Base-by-base conservation (phyloP, 2,329 filamentous ascomycete species). In the Xylariaceae sp. region DNA sequence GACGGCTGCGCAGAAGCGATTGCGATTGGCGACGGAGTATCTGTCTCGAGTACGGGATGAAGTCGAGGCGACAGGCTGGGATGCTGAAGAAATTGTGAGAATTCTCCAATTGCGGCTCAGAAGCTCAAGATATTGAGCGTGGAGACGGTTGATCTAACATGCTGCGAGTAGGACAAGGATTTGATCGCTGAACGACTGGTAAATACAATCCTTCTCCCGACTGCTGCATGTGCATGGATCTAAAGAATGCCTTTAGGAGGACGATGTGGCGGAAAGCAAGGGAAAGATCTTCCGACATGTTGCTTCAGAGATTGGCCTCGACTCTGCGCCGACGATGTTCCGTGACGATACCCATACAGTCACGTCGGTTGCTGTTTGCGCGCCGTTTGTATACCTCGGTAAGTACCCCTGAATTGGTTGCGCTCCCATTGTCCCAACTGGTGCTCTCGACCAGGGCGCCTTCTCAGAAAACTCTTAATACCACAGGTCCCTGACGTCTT, bases 241-340 rank as follows among this genome's bases (percentile, higher is more conserved):
- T 62, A 60, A 62, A 58, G 37, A 47, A 11, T 52, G 53, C 45
- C 51, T 62, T 52, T 62, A 62, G 61, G 60, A 93, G 74, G 91
- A 97, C 75, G 94, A 97, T 72, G 90, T 94, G 49, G 87, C 94
- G 55, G 94, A 97, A 76, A 85, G 85, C 58, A 97, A 97, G 77
- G 94, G 94, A 59, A 88, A 88, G 67, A 82, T 96, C 53, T 97
- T 96, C 76, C 84, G 91, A 55, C 84, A 85, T 72, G 83, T 99
- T 66, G 89, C 89, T 41, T 78, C 82, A 18, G 83, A 89, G 65
- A 80, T 96, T 64, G 84, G 87, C 63, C 88, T 95, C 72, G 78
- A 78, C 54, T 76, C 80, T 39, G 88, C 89, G 44, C 80, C 82
- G 13, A 86, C 86, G 4, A 82, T 88, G 65, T 93, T 94, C 73